A percentile compares a stretch with the other conserved stretches of the same genome.
Conservation (phyloP, 495 filamentous ascomycete species). For the Viridothelium virens region DNA sequence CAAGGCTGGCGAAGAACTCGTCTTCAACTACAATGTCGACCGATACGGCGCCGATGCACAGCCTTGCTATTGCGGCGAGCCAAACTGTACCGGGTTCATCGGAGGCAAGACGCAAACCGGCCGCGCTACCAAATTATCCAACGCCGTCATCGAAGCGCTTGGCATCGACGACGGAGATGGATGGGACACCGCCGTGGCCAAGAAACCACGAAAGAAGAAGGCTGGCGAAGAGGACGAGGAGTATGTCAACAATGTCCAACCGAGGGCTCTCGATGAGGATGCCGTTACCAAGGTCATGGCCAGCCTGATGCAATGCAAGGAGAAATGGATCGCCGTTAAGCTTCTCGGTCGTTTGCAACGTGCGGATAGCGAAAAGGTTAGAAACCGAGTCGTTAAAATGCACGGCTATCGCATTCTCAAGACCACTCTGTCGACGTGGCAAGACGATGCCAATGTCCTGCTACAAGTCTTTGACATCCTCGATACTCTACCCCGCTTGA, state of each 20-base stretch:
- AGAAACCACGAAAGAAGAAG: conserved; percentile 90
- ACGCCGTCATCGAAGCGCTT: conserved; percentile 86
- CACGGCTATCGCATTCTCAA: conserved; percentile 95
- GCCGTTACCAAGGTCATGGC: conserved; percentile 98
- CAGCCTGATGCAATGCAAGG: conserved; percentile 94
- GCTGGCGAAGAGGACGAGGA: conserved; percentile 91
- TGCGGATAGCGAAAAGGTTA: conserved; percentile 81
- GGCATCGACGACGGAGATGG: conserved; percentile 89
- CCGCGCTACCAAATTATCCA: conserved; percentile 82
- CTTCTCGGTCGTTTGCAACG: conserved; percentile 80
- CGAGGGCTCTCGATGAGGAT: conserved; percentile 74
- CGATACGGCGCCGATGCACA: conserved; percentile 95
- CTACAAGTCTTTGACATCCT: conserved; percentile 87
- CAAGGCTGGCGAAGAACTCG: conserved; percentile 83
- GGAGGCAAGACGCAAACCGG: conserved; percentile 97
- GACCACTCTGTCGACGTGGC: conserved; percentile 71
- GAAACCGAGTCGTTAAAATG: conserved; percentile 86
- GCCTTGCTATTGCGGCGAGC: conserved; percentile 91
- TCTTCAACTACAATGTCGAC: conserved; percentile 99
- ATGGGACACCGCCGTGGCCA: conserved; percentile 83
- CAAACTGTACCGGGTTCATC: conserved; percentile 93
- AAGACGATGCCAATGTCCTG: conserved; percentile 79
- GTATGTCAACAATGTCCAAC: conserved; percentile 83
- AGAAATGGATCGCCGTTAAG: conserved; percentile 99
- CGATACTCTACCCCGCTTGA: conserved; percentile 78